Evolutionary conservation across 345 rosid genomes (phyloP), one percentile per base, ranked within the genome.

Genomic region (Clausena lansium): DNA sequence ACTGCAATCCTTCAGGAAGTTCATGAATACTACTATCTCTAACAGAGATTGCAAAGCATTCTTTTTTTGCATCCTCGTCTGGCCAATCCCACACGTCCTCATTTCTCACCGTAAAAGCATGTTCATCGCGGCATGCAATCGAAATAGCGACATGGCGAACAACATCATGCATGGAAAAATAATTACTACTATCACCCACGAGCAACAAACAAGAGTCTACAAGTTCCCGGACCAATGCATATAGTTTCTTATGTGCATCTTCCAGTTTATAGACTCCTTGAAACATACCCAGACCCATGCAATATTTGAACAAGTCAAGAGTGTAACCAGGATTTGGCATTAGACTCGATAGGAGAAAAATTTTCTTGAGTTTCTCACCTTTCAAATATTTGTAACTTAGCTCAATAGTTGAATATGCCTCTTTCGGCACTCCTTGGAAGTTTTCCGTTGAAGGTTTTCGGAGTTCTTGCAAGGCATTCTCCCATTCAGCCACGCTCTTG

Each of bases 231-330:
- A 78, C 24, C 71, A 77, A n/a, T 3, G 28, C 20, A 30, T 6
- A 9, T 33, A 58, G 19, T 25, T 52, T 65, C 1, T 71, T 52
- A 24, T 77, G 57, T 54, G 81, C 83, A 25, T 36, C 72, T 38
- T 66, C 50, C 13, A 64, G 7, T 7, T 52, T 77, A 6, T 7
- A 3, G 17, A 10, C 19, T 10, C 35, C 39, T 11, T 59, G 24
- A 4, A 80, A 35, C 19, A 80, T 24, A 15, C 61, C 75, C 77
- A 77, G 33, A 17, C 83, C 84, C 27, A 64, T 19, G 30, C 52
- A 4, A 8, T 74, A 70, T 7, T 25, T 24, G 24, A 80, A 14
- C 27, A 80, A 36, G 62, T 70, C n/a, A 6, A 7, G 6, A 38
- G 70, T 9, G 1, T 1, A 5, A 32, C 10, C 22, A 79, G 73